phyloP scores from a whole-genome alignment of 352 stramenopile species.

The Globisporangium nodosum region DNA sequence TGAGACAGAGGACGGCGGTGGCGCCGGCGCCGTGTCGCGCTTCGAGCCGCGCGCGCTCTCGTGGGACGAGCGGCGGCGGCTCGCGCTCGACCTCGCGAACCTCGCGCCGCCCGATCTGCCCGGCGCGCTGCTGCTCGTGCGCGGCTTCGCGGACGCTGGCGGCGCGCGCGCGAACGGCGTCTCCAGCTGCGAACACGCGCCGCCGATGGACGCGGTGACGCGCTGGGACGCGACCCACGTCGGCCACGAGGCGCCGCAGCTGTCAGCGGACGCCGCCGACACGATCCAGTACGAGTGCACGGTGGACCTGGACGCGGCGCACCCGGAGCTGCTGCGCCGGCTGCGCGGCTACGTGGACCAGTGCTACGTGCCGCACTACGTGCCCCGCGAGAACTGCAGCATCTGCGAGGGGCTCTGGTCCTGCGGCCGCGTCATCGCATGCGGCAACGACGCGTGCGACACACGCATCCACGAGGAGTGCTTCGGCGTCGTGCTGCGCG shows the following conservation, averaged over 20 bases:
- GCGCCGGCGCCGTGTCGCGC: neutral
- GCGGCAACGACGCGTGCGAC: slow-evolving; percentile 60
- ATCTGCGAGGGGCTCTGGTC: slow-evolving; percentile 83
- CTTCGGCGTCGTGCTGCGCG: slow-evolving; percentile 67
- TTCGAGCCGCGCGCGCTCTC: slow-evolving; percentile 17
- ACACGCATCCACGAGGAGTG: slow-evolving; percentile 78
- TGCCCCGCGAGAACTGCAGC: slow-evolving; percentile 68
- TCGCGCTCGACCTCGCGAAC: slow-evolving; percentile 63
- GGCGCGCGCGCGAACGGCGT: slow-evolving; percentile 4
- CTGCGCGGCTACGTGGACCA: slow-evolving; percentile 72
- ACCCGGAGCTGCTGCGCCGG: slow-evolving; percentile 42
- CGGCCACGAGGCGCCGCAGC: slow-evolving; percentile 1
- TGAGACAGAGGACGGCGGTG: neutral
- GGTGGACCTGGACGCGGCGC: slow-evolving; percentile 56
- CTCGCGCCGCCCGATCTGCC: slow-evolving; percentile 61
- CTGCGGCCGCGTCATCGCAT: slow-evolving; percentile 57
- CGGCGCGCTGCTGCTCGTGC: slow-evolving; percentile 58
- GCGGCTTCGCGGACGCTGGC: slow-evolving; percentile 26
- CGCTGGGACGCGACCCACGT: slow-evolving; percentile 19
- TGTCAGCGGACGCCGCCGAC: neutral
- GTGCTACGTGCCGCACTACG: slow-evolving; percentile 73
- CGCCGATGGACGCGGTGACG: slow-evolving; percentile 6
- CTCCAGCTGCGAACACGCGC: slow-evolving; percentile 6
- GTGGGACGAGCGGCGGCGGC: slow-evolving; percentile 65
- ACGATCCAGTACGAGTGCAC: slow-evolving; percentile 48